phyloP scores from a whole-genome alignment of 768 basidiomycete species.

The Wakefieldia striispora region DNA sequence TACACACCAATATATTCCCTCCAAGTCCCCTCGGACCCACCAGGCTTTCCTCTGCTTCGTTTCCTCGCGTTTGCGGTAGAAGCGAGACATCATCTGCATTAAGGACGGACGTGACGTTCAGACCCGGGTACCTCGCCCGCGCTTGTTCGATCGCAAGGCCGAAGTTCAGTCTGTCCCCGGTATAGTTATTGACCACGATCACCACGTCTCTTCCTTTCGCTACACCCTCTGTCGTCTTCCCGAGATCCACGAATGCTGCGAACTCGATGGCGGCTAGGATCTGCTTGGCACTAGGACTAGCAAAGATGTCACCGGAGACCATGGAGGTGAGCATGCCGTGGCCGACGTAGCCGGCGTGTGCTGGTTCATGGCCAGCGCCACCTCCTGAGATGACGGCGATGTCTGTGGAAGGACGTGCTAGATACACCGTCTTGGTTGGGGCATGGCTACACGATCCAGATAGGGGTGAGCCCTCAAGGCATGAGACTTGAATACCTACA shows the following conservation, averaged over 20 bases:
- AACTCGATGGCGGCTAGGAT: constrained; percentile 49
- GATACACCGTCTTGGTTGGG: constrained; percentile 37
- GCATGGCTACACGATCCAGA: constrained; percentile 29
- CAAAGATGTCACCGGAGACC: constrained; percentile 62
- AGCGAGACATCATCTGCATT: constrained; percentile 59
- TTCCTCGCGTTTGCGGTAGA: constrained; percentile 16
- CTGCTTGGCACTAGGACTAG: constrained; percentile 59
- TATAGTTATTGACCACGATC: constrained; percentile 49
- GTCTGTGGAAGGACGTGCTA: constrained; percentile 19
- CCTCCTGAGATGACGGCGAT: constrained; percentile 49
- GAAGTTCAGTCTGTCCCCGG: constrained; percentile 58
- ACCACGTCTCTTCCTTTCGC: constrained; percentile 20
- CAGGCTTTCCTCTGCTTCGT: constrained; percentile 19
- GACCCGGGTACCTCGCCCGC: constrained; percentile 30
- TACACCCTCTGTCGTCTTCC: background rate
- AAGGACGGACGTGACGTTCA: constrained; percentile 44
- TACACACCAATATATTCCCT: constrained; percentile 52
- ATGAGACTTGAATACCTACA: constrained; percentile 30
- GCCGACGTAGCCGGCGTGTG: constrained; percentile 56
- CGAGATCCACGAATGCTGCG: constrained; percentile 37
- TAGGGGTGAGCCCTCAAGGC: background rate
- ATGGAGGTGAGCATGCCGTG: constrained; percentile 54
- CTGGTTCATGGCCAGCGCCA: constrained; percentile 60
- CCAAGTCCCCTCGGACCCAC: constrained; percentile 51
- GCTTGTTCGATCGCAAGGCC: constrained; percentile 57